Conservation (phyloP, 2,329 filamentous ascomycete genomes). For the Peltaster fructicola region DNA sequence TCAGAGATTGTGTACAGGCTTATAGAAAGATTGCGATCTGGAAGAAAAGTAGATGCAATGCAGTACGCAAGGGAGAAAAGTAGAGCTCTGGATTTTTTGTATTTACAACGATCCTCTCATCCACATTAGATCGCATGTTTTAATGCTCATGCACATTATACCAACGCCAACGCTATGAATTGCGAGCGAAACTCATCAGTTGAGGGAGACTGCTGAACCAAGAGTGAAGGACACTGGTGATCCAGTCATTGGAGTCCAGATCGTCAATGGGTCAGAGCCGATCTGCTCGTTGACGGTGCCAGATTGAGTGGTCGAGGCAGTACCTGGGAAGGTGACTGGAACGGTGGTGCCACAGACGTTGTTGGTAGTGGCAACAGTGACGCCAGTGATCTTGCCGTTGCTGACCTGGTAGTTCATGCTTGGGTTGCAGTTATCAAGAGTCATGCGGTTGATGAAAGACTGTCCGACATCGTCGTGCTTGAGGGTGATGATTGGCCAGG, state of each 20-base stretch:
- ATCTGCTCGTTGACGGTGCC: conserved; percentile 28
- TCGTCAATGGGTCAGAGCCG: conserved; percentile 27
- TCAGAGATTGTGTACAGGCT: no score
- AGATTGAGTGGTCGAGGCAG: conserved; percentile 21
- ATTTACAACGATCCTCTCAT: no score
- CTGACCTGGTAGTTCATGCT: conserved; percentile 29
- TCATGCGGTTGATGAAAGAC: conserved; percentile 34
- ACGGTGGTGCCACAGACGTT: conserved; percentile 35
- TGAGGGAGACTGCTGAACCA: conserved; percentile 7
- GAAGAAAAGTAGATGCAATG: no score
- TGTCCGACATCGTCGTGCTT: conserved; percentile 39
- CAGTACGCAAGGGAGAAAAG: no score
- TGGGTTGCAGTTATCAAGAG: conserved; percentile 34
- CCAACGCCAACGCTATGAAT: no score
- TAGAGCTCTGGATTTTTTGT: no score
- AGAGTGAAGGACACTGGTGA: conserved; percentile 19
- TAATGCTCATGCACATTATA: no score
- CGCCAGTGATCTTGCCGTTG: conserved; percentile 29
- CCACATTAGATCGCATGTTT: no score
- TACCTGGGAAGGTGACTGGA: conserved; percentile 36
- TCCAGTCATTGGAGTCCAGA: conserved; percentile 23
- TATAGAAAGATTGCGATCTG: no score
- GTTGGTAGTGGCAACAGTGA: conserved; percentile 29
- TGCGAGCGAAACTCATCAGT: no score
- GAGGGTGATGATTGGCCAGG: conserved; percentile 37